Percentiles rank a stretch among this genome's conserved stretches.
phyloP scores from a whole-genome alignment of 805 yeast genomes.

The Metschnikowia continentalis region DNA sequence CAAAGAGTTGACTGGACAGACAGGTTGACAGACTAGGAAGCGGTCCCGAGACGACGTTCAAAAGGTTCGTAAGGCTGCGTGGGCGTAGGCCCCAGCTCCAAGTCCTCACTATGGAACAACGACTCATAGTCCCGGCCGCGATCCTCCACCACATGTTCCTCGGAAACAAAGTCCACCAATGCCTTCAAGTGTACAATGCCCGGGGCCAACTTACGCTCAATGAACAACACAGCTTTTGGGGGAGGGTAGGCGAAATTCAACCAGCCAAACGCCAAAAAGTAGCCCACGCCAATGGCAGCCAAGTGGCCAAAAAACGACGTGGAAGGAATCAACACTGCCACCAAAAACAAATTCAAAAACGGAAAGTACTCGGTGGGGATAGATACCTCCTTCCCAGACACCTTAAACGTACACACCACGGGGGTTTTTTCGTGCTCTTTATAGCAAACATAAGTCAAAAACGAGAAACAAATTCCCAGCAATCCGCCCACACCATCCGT shows the following conservation, averaged over 20 bases:
- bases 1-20: background rate
- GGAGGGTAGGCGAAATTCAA: constrained; percentile 63
- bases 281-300: constrained; percentile 65
- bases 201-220: constrained; percentile 52
- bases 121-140: constrained; percentile 35
- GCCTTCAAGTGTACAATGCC: constrained; percentile 53
- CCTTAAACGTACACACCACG: constrained; percentile 27
- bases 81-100: constrained; percentile 15
- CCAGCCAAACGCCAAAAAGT: constrained; percentile 53
- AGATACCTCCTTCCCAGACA: constrained; percentile 33
- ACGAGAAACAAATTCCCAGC: constrained; percentile 70
- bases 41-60: constrained; percentile 15
- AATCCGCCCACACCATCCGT: constrained; percentile 58
- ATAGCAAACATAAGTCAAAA: constrained; percentile 58
- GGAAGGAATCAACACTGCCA: constrained; percentile 55
- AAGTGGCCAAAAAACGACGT: constrained; percentile 74
- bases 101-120: constrained; percentile 21
- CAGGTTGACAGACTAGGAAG: background rate
- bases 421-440: constrained; percentile 39
- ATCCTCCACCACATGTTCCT: constrained; percentile 50
- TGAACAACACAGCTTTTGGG: constrained; percentile 55
- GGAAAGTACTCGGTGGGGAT: constrained; percentile 64
- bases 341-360: constrained; percentile 42
- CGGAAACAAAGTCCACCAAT: constrained; percentile 54
- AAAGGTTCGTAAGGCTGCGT: constrained; percentile 11